These are phyloP conservation scores for Teunomyces stri DNA, from an alignment of 805 yeast genomes.

Conservation along the genomic window DNA sequence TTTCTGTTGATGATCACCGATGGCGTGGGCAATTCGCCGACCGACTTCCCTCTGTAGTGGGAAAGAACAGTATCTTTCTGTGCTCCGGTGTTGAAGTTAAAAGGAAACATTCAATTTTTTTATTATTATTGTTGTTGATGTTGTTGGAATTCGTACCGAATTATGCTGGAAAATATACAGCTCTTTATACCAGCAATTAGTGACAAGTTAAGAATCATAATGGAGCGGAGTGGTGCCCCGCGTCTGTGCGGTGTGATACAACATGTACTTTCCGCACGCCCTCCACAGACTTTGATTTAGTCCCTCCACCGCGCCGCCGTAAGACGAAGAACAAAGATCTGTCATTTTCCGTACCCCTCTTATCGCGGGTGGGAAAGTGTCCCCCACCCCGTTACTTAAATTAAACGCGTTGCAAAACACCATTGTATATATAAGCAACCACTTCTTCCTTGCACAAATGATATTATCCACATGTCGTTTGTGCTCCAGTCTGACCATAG, in stretches of 20 bases:
- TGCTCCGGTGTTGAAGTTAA: conserved; percentile 14
- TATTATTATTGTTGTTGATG: too few species aligned
- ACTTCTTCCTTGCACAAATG: too few species aligned
- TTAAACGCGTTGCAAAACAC: too few species aligned
- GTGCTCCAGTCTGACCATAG: conserved; percentile 19
- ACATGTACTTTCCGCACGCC: not conserved
- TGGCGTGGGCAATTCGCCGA: conserved; percentile 58
- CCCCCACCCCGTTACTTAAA: not conserved
- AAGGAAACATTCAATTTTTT: conserved; percentile 4
- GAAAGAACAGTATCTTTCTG: conserved; percentile 20
- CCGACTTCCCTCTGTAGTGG: conserved; percentile 38
- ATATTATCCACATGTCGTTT: not conserved
- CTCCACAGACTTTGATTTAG: not conserved
- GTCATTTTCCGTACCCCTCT: not conserved
- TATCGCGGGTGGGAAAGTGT: not conserved
- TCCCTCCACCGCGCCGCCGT: not conserved
- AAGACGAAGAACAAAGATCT: not conserved
- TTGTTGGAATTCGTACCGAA: too few species aligned
- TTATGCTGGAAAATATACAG: too few species aligned
- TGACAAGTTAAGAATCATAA: too few species aligned
- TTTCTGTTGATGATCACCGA: conserved; percentile 48
- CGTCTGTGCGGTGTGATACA: too few species aligned
- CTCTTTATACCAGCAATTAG: too few species aligned
- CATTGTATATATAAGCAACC: too few species aligned
- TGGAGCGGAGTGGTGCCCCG: too few species aligned